Evolutionary conservation across 768 basidiomycete species (phyloP), one percentile per base, ranked within the genome.

Genomic region (Sarcodon aspratus): DNA sequence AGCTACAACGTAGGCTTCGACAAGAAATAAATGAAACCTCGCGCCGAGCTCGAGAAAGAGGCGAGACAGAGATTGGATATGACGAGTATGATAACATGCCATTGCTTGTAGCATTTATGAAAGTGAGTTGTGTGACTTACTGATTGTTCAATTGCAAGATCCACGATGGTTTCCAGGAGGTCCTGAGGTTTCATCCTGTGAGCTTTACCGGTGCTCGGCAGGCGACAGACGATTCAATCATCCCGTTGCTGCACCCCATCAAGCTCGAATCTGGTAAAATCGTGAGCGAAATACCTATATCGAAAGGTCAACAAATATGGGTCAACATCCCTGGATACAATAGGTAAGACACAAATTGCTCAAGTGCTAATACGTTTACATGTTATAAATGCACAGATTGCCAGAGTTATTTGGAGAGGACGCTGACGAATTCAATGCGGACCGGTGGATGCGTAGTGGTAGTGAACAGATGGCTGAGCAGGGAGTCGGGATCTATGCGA

Each of bases 181-280:
- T 53, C 2, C 48, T 68, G 35, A 60, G 67, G 6, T 50, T 63
- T 8, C 63, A 68, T 43, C 63, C 65, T 0, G 57, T 66, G 32
- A 57, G 58, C 21, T 58, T 59, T 43, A 51, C 49, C 6, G 51
- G 62, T 35, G 13, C 48, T 12, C 60, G 66, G 33, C 40, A 35
- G 13, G 63, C 66, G 1, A 50, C 45, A 1, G 43, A 48, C 7
- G 65, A 69, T 32, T 64, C 63, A 45, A 55, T 61, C 8, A 57
- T 69, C n/a, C 68, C 66, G 2, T 59, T 69, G 13, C 49, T 61
- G 3, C 35, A 54, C 7, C 66, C 66, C 3, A 51, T 68, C 42
- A 50, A 45, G n/a, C 55, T 59, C 4, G 52, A 45, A 31, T 53
- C 54, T 0, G 68, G 63, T 3, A 44, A 58, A 36, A 40, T 52